Conservation (phyloP, 2,329 filamentous ascomycete species). For the Coccinonectria pachysandricola region DNA sequence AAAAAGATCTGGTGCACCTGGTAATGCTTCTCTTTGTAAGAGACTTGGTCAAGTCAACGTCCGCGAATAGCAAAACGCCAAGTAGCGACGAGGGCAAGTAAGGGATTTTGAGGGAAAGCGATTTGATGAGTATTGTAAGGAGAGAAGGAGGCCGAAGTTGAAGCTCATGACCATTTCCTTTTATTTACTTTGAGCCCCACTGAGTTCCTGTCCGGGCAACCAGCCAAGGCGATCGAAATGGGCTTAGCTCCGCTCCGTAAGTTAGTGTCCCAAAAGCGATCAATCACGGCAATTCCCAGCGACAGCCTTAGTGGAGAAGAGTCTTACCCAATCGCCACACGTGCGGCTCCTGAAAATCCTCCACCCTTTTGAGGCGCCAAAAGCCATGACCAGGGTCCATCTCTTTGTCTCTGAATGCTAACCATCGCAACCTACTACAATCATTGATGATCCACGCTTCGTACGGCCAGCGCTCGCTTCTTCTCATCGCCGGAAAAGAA, state of each 20-base stretch:
- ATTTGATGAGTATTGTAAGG: conserved; percentile 6
- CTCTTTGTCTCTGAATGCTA: too few relatives aligned
- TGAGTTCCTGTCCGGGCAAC: conserved; percentile 27
- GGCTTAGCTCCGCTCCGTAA: conserved; percentile 12
- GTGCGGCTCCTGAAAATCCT: conserved; percentile 11
- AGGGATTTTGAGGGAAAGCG: too few relatives aligned
- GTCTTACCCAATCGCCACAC: conserved; percentile 8
- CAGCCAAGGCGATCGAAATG: conserved; percentile 8
- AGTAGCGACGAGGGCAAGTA: too few relatives aligned
- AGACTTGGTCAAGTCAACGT: too few relatives aligned
- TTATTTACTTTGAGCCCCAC: conserved; percentile 37
- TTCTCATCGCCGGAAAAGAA: background rate
- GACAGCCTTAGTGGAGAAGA: conserved; percentile 4
- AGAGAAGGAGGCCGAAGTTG: conserved; percentile 11
- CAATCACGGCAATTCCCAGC: conserved; percentile 6
- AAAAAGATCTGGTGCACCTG: conserved; percentile 40
- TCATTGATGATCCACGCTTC: too few relatives aligned
- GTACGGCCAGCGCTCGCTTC: too few relatives aligned
- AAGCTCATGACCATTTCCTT: conserved; percentile 22
- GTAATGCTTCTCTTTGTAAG: too few relatives aligned
- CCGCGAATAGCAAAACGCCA: too few relatives aligned
- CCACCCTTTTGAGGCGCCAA: conserved; percentile 1
- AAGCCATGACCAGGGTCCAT: too few relatives aligned
- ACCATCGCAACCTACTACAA: too few relatives aligned
- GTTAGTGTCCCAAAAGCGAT: conserved; percentile 5